Conservation (phyloP, 768 basidiomycete species). For the Amanita polypyramis region DNA sequence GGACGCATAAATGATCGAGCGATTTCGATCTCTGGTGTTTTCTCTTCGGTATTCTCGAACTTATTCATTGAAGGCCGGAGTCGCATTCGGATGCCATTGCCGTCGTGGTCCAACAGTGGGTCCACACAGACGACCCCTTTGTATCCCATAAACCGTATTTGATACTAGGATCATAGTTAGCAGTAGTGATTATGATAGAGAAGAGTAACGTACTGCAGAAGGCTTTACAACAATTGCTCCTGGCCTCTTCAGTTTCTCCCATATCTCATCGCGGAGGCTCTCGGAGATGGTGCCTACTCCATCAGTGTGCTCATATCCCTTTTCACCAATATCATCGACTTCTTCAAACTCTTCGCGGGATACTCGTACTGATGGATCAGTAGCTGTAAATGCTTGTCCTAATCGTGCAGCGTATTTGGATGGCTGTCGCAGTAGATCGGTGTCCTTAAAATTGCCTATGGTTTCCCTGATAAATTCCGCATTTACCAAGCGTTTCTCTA, state of each 20-base stretch:
- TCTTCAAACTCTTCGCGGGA: conserved; percentile 47
- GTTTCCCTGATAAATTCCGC: conserved; percentile 48
- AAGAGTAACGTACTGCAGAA: conserved; percentile 40
- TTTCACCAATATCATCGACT: conserved; percentile 42
- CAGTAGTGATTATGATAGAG: neutral
- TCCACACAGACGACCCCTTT: conserved; percentile 78
- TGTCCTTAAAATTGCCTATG: conserved; percentile 59
- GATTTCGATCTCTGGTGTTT: conserved; percentile 61
- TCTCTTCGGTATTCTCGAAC: conserved; percentile 41
- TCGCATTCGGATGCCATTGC: conserved; percentile 52
- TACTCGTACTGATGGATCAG: conserved; percentile 61
- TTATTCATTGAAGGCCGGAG: conserved; percentile 69
- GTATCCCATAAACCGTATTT: conserved; percentile 75
- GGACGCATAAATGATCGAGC: conserved; percentile 53
- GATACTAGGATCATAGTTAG: conserved; percentile 35
- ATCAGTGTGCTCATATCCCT: conserved; percentile 51
- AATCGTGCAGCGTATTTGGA: conserved; percentile 79
- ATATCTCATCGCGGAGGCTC: conserved; percentile 47
- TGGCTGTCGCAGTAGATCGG: conserved; percentile 37
- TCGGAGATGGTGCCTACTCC: conserved; percentile 73
- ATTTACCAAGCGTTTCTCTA: conserved; percentile 24
- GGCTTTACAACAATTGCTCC: conserved; percentile 32
- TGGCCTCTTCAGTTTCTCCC: conserved; percentile 37
- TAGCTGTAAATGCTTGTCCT: conserved; percentile 78
- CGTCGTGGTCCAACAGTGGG: conserved; percentile 29